Percentiles rank a stretch among this genome's conserved stretches.
Conservation (phyloP, 2,329 filamentous ascomycete genomes). For the Cladosporium austrohemisphaericum region DNA sequence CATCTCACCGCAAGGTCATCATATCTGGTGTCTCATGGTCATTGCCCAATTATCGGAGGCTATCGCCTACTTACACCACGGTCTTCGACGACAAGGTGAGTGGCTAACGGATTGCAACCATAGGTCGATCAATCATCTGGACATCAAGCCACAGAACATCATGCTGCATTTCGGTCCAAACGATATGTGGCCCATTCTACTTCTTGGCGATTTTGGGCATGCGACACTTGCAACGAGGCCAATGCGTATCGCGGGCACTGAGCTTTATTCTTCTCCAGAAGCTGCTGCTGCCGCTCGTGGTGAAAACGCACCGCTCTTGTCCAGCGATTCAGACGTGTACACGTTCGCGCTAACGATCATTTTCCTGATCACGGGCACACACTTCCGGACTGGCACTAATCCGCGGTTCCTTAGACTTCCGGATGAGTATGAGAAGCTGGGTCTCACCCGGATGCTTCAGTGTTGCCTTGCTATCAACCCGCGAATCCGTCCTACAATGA, state of each 20-base stretch:
- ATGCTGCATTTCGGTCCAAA: slow-evolving; percentile 16
- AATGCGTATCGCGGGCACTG: background rate
- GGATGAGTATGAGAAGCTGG: background rate
- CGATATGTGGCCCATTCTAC: slow-evolving; percentile 16
- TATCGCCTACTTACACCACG: slow-evolving; percentile 27
- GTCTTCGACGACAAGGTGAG: slow-evolving; percentile 9
- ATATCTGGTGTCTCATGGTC: too few species aligned
- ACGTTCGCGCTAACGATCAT: background rate
- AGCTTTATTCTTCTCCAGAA: background rate
- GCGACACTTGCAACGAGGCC: background rate
- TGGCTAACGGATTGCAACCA: background rate
- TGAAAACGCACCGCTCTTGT: background rate
- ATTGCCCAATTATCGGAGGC: slow-evolving; percentile 25
- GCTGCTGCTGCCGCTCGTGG: background rate
- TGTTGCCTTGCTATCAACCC: slow-evolving; percentile 1
- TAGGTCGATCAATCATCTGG: slow-evolving; percentile 20
- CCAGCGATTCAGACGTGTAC: slow-evolving; percentile 8
- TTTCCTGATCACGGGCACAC: background rate
- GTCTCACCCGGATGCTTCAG: background rate
- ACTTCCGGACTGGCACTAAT: background rate
- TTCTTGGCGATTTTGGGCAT: slow-evolving; percentile 26
- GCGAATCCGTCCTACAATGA: background rate
- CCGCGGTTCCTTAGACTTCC: background rate
- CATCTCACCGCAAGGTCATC: background rate
- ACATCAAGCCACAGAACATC: slow-evolving; percentile 25